Evolutionary conservation across 202 grass and related monocot genomes (phyloP).

Genomic region (Elaeis oleifera): DNA sequence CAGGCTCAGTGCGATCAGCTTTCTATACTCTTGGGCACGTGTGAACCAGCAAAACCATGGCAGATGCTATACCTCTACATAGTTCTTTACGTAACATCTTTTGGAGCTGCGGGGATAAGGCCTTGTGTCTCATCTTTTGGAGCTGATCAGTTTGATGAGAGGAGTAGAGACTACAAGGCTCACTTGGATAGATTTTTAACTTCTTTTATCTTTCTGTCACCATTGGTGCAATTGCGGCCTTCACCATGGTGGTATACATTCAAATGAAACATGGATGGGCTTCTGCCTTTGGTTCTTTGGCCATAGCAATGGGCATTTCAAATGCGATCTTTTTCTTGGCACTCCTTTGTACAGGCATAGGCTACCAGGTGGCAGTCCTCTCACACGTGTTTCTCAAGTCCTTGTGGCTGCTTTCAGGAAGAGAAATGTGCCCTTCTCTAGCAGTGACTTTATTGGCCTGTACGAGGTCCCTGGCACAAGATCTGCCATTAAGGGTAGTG

Average conservation of each 20-base stretch:
- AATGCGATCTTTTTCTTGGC: slow-evolving; percentile 66
- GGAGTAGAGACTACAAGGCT: slow-evolving; percentile 35
- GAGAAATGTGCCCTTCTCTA: slow-evolving; percentile 33
- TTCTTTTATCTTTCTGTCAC: slow-evolving; percentile 93
- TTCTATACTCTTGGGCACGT: slow-evolving; percentile 49
- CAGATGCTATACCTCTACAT: slow-evolving; percentile 75
- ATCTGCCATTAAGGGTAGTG: slow-evolving; percentile 66
- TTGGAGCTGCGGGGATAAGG: slow-evolving; percentile 79
- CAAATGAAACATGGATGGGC: slow-evolving; percentile 80
- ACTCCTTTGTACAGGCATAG: slow-evolving; percentile 73
- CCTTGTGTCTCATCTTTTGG: slow-evolving; percentile 84
- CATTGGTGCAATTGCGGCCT: slow-evolving; percentile 61
- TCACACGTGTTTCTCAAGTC: slow-evolving; percentile 73
- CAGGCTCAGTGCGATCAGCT: slow-evolving; percentile 52
- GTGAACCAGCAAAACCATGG: slow-evolving; percentile 39
- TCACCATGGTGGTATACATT: slow-evolving; percentile 80
- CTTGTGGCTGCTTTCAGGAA: slow-evolving; percentile 69
- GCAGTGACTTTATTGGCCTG: slow-evolving; percentile 43
- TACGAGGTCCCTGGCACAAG: slow-evolving; percentile 65
- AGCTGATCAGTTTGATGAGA: slow-evolving; percentile 92
- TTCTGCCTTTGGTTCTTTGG: slow-evolving; percentile 68
- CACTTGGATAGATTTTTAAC: slow-evolving; percentile 78
- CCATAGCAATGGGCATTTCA: slow-evolving; percentile 68
- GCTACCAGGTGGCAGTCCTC: slow-evolving; percentile 68
- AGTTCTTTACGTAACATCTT: slow-evolving; percentile 61